Evolutionary conservation across 2,329 filamentous ascomycete genomes (phyloP).

Genomic region (Mollisiaceae sp.): DNA sequence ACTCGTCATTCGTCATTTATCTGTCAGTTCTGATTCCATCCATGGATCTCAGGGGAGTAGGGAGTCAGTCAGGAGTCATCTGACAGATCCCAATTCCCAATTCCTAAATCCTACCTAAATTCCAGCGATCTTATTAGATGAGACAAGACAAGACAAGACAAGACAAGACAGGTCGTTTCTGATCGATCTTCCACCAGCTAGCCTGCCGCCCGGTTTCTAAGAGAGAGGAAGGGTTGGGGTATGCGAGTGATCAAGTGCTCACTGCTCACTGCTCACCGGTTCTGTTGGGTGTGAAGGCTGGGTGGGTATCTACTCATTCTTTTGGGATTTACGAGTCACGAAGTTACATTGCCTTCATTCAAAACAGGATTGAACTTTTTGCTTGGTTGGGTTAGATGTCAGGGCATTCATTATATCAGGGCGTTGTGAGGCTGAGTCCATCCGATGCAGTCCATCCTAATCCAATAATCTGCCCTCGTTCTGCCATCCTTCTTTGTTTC

Average conservation of each 20-base stretch:
- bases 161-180: conserved; percentile 3
- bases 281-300: too few species aligned
- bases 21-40: neutral
- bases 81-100: too few species aligned
- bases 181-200: neutral
- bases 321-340: neutral
- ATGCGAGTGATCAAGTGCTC: conserved; percentile 7
- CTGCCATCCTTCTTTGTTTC: too few species aligned
- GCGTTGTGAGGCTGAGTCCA: conserved; percentile 7
- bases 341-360: too few species aligned
- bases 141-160: too few species aligned
- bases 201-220: neutral
- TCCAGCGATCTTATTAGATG: too few species aligned
- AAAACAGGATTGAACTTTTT: neutral
- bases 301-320: too few species aligned
- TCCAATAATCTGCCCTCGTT: neutral
- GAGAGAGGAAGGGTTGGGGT: neutral
- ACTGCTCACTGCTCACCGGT: too few species aligned
- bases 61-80: conserved; percentile 1
- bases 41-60: neutral
- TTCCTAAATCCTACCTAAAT: neutral
- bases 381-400: neutral
- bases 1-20: neutral
- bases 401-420: neutral
- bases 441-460: too few species aligned